phyloP scores from a whole-genome alignment of 352 stramenopile genomes.

The Thalassiosira pacifica region DNA sequence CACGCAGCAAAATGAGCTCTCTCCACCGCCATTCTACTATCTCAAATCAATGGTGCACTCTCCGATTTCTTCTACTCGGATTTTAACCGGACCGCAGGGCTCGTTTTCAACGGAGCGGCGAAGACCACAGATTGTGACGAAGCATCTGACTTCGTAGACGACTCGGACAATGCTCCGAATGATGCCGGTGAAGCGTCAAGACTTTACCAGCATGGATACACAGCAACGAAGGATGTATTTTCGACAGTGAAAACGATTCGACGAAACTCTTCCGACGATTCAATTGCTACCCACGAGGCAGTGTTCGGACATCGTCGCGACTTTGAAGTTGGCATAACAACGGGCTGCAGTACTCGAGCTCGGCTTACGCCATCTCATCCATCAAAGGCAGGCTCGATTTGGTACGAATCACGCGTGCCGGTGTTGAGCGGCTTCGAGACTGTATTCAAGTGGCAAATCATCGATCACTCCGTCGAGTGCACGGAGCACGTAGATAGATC shows the following conservation, averaged over 20 bases:
- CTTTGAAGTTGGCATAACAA: conserved; percentile 16
- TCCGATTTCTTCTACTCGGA: conserved; percentile 38
- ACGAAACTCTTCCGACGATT: conserved; percentile 41
- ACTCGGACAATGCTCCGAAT: background rate
- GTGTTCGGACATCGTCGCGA: conserved; percentile 45
- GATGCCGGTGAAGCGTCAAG: background rate
- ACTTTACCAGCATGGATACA: conserved; percentile 74
- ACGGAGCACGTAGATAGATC: conserved; percentile 89
- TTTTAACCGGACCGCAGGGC: conserved; percentile 42
- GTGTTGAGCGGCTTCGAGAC: conserved; percentile 90
- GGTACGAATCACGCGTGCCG: conserved; percentile 44
- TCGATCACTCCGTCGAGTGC: conserved; percentile 89
- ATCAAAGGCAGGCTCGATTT: conserved; percentile 45
- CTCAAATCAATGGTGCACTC: conserved; percentile 3
- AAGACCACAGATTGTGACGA: conserved; percentile 29
- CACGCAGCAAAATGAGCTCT: background rate
- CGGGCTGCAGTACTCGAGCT: conserved; percentile 78
- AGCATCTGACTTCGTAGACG: conserved; percentile 17
- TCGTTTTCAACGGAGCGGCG: conserved; percentile 51
- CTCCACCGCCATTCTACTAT: background rate
- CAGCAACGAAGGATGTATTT: conserved; percentile 70
- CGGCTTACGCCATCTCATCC: conserved; percentile 79
- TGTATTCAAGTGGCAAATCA: conserved; percentile 83
- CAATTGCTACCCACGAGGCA: conserved; percentile 43
- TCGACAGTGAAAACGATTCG: conserved; percentile 43